A percentile compares a stretch with the other conserved stretches of the same genome.
phyloP scores from a whole-genome alignment of 2,329 filamentous ascomycete genomes.

The Apiospora aurea region DNA sequence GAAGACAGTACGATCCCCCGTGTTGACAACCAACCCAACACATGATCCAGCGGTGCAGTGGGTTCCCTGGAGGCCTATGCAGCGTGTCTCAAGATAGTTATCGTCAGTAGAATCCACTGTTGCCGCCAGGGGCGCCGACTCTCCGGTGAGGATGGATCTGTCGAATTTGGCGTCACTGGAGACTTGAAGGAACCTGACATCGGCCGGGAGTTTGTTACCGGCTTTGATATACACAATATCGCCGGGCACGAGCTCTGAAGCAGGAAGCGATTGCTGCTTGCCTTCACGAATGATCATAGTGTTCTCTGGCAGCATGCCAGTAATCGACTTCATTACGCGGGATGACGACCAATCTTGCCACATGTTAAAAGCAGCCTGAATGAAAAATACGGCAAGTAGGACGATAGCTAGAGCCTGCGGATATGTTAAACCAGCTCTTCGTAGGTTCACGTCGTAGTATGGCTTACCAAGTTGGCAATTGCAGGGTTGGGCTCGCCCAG shows the following conservation, averaged over 20 bases:
- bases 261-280: conserved; percentile 47
- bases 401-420: conserved; percentile 64
- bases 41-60: conserved; percentile 21
- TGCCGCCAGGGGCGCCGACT: conserved; percentile 31
- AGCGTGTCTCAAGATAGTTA: conserved; percentile 23
- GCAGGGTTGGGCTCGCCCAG: conserved; percentile 51
- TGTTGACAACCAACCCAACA: conserved; percentile 20
- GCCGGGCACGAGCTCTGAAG: conserved; percentile 52
- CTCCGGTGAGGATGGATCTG: conserved; percentile 50
- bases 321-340: conserved; percentile 55
- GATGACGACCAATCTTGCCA: conserved; percentile 57
- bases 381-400: conserved; percentile 54
- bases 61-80: conserved; percentile 22
- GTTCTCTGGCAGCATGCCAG: conserved; percentile 52
- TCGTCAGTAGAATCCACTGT: conserved; percentile 13
- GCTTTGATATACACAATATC: conserved; percentile 54
- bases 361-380: conserved; percentile 54
- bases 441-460: conserved; percentile 71
- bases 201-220: conserved; percentile 57
- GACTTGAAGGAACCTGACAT: conserved; percentile 50
- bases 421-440: conserved; percentile 60
- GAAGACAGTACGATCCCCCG: conserved; percentile 24
- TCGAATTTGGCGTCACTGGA: conserved; percentile 53
- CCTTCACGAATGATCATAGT: conserved; percentile 54
- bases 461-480: conserved; percentile 57